These are phyloP conservation scores for Coemansia sp. DNA, from an alignment of 192 early-diverging fungal genomes.

Conservation along the genomic window DNA sequence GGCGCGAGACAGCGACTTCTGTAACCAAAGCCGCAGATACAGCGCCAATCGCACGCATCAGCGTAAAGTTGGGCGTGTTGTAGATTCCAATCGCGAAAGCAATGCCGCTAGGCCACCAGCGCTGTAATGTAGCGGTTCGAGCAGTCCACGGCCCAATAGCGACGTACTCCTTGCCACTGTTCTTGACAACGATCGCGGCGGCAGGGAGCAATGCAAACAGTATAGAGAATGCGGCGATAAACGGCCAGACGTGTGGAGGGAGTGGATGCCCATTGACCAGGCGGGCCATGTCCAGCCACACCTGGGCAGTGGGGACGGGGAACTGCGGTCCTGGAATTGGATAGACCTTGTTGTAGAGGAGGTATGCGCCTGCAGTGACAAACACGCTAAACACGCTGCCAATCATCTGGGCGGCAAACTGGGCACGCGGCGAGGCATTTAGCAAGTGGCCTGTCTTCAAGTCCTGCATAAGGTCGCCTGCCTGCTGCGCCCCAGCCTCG, in stretches of 20 bases:
- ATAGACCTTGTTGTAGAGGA: constrained; percentile 71
- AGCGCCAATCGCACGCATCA: constrained; percentile 71
- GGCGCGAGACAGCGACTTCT: constrained; percentile 23
- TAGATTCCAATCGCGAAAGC: constrained; percentile 84
- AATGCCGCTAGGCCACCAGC: constrained; percentile 74
- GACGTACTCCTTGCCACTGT: neutral
- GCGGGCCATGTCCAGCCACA: constrained; percentile 80
- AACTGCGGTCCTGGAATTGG: constrained; percentile 72
- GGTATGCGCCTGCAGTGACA: constrained; percentile 70
- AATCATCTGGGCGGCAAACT: constrained; percentile 83
- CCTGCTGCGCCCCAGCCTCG: constrained; percentile 72
- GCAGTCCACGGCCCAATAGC: constrained; percentile 9
- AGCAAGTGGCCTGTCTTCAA: constrained; percentile 87
- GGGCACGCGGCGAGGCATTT: constrained; percentile 78
- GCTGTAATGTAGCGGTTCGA: constrained; percentile 14
- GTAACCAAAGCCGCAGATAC: constrained; percentile 47
- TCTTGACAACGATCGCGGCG: neutral
- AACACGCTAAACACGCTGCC: constrained; percentile 76
- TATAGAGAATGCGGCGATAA: constrained; percentile 59
- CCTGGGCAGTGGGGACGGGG: constrained; percentile 72
- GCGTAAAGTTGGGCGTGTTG: constrained; percentile 76
- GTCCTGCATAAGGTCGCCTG: constrained; percentile 80
- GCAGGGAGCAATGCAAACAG: constrained; percentile 59
- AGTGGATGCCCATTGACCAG: constrained; percentile 76
- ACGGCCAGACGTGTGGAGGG: constrained; percentile 65